phyloP scores from a whole-genome alignment of 768 basidiomycete species.

The Amanita muscaria region DNA sequence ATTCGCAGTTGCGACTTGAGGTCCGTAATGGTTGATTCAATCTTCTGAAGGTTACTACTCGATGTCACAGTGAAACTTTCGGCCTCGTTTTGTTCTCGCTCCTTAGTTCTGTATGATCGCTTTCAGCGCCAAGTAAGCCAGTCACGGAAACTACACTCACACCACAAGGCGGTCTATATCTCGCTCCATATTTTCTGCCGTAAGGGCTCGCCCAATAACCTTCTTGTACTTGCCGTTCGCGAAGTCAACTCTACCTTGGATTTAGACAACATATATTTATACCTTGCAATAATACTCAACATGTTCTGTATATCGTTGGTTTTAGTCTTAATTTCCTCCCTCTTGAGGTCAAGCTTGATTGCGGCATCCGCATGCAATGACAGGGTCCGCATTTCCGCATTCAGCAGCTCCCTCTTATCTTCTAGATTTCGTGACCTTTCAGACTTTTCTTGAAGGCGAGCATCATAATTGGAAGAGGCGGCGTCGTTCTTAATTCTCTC shows the following conservation, averaged over 20 bases:
- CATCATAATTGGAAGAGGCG: constrained; percentile 53
- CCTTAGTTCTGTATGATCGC: constrained; percentile 47
- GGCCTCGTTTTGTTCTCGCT: constrained; percentile 45
- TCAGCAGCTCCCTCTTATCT: constrained; percentile 58
- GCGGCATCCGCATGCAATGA: constrained; percentile 75
- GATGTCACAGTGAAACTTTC: constrained; percentile 36
- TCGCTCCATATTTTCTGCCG: constrained; percentile 61
- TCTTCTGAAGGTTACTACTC: constrained; percentile 50
- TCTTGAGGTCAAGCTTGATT: constrained; percentile 70
- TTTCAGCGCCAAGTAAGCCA: background rate
- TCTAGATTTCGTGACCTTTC: constrained; percentile 54
- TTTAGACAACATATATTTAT: constrained; percentile 3
- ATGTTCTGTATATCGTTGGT: constrained; percentile 55
- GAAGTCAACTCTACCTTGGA: constrained; percentile 45
- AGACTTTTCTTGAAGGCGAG: constrained; percentile 45
- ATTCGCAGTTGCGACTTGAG: constrained; percentile 50
- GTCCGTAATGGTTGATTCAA: constrained; percentile 53
- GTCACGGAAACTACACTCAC: constrained; percentile 43
- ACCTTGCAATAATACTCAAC: constrained; percentile 32
- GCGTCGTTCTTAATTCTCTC: constrained; percentile 54
- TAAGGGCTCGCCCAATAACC: constrained; percentile 51
- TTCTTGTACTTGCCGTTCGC: constrained; percentile 56
- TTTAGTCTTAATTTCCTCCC: constrained; percentile 58
- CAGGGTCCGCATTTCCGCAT: constrained; percentile 58
- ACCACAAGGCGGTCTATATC: constrained; percentile 50